Percentiles rank a stretch among this genome's conserved stretches.
Evolutionary conservation across 208 protist species (phyloP).

Genomic region (Angomonas deanei): DNA sequence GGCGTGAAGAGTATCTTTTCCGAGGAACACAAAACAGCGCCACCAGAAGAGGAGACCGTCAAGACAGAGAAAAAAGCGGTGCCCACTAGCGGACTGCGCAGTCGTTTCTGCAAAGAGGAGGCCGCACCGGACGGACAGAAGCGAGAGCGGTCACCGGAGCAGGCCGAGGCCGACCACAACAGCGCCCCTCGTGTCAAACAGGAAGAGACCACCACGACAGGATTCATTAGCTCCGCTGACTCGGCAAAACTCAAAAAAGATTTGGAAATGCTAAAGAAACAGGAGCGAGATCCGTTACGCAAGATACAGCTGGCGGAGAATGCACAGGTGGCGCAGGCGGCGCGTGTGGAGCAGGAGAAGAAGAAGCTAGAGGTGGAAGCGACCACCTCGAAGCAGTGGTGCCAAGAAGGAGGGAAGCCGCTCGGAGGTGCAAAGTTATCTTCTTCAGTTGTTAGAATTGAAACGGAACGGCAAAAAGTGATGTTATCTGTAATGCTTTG

Average conservation of each 20-base stretch:
- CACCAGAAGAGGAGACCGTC: no score
- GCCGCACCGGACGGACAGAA: neutral
- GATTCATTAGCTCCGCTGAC: constrained; percentile 14
- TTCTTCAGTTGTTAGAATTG: constrained; percentile 26
- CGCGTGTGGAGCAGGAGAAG: constrained; percentile 17
- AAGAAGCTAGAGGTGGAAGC: neutral
- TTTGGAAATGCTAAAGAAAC: constrained; percentile 59
- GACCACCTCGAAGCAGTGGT: neutral
- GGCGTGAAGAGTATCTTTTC: constrained; percentile 69
- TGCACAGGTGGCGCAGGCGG: constrained; percentile 49
- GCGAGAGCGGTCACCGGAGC: constrained; percentile 6
- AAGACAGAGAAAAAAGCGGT: neutral
- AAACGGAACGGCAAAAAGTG: constrained; percentile 12
- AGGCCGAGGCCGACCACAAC: neutral
- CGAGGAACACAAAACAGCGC: constrained; percentile 32
- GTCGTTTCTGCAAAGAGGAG: constrained; percentile 1
- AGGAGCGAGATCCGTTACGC: constrained; percentile 55
- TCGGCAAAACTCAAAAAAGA: constrained; percentile 52
- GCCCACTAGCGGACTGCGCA: neutral
- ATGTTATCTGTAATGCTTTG: no score
- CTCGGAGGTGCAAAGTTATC: no score
- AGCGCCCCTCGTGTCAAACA: constrained; percentile 10
- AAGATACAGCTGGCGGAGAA: constrained; percentile 60
- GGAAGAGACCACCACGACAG: neutral
- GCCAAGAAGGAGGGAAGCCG: constrained; percentile 5